Evolutionary conservation across 306 rosid genomes (phyloP).

Genomic region (Quillaja saponaria): DNA sequence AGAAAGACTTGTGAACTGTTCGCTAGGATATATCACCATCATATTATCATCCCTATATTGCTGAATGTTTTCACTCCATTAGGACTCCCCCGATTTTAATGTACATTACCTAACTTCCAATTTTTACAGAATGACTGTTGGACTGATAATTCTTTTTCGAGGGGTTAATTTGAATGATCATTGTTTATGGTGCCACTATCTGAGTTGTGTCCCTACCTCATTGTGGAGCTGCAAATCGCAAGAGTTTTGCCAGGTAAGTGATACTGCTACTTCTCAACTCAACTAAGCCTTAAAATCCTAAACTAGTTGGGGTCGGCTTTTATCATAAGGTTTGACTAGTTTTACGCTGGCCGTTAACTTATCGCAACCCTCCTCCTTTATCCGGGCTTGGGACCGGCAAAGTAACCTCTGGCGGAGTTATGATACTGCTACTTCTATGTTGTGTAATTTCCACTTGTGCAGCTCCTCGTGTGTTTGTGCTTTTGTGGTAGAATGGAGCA

Average conservation of each 20-base stretch:
- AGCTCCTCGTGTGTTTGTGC: conserved; percentile 6
- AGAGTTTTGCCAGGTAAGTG: conserved; percentile 54
- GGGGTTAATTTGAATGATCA: conserved; percentile 54
- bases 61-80: background rate
- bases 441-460: conserved; percentile 15
- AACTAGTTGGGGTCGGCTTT: too few species aligned
- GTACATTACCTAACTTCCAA: background rate
- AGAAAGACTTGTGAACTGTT: background rate
- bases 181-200: conserved; percentile 80
- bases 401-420: too few species aligned
- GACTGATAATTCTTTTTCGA: conserved; percentile 53
- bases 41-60: conserved; percentile 4
- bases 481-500: background rate
- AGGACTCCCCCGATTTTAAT: conserved; percentile 22
- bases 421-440: conserved; percentile 25
- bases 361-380: too few species aligned
- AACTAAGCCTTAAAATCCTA: too few species aligned
- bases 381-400: too few species aligned
- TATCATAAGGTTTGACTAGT: too few species aligned
- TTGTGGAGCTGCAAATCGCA: conserved; percentile 63
- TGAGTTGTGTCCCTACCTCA: conserved; percentile 70
- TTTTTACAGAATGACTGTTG: conserved; percentile 54
- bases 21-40: background rate
- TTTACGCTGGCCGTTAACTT: too few species aligned
- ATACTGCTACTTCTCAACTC: conserved; percentile 7